Conservation (phyloP, 2,329 filamentous ascomycete genomes). For the Aspergillus sp. region DNA sequence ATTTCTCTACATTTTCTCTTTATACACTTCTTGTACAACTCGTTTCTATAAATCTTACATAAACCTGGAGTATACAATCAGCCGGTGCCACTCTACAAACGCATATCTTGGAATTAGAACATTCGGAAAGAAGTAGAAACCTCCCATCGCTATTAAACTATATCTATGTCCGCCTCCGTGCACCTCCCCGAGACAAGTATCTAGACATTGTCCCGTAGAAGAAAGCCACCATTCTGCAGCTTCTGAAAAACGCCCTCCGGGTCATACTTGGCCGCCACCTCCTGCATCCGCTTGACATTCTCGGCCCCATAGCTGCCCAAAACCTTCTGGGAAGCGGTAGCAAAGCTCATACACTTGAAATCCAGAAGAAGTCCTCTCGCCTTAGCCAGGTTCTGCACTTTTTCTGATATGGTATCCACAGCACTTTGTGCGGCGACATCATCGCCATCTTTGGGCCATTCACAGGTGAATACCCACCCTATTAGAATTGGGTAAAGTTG, state of each 20-base stretch:
- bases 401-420: not conserved
- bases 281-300: slow-evolving; percentile 1
- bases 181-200: too few species aligned
- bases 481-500: not conserved
- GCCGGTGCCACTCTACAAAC: too few species aligned
- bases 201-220: not conserved
- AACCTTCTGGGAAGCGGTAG: not conserved
- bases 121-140: too few species aligned
- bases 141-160: too few species aligned
- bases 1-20: too few species aligned
- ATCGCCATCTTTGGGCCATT: not conserved
- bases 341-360: not conserved
- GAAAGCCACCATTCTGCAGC: slow-evolving; percentile 5
- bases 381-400: not conserved
- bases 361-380: not conserved
- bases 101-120: too few species aligned
- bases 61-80: too few species aligned
- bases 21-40: too few species aligned
- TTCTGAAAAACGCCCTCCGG: slow-evolving; percentile 6
- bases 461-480: slow-evolving; percentile 5
- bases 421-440: not conserved
- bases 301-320: not conserved
- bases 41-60: too few species aligned
- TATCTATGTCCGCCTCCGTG: too few species aligned
- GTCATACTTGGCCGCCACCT: slow-evolving; percentile 7